Evolutionary conservation across 2,329 filamentous ascomycete species (phyloP).

Genomic region (Paracorniculantispora psalliotae): DNA sequence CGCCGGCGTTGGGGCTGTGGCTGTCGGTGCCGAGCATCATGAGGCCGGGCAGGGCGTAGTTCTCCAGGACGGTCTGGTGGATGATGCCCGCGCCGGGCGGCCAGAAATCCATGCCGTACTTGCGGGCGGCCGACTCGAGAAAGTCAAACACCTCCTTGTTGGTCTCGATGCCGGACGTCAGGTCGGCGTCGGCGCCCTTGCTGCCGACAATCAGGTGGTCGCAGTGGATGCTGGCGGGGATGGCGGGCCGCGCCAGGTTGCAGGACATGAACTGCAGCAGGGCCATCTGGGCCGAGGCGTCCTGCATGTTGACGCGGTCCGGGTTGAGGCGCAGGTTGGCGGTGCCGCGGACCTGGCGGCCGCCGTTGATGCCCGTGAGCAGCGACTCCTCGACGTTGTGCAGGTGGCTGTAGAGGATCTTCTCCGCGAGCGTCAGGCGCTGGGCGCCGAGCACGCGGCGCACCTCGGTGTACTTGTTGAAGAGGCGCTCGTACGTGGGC

Average conservation of each 20-base stretch:
- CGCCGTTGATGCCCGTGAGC: slow-evolving; percentile 76
- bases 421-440: slow-evolving; percentile 84
- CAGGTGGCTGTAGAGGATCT: slow-evolving; percentile 96
- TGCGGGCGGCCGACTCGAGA: slow-evolving; percentile 83
- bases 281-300: slow-evolving; percentile 97
- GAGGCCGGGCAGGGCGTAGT: slow-evolving; percentile 91
- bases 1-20: slow-evolving; percentile 96
- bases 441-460: slow-evolving; percentile 62
- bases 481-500: slow-evolving; percentile 78
- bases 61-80: slow-evolving; percentile 95
- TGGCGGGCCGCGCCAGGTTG: slow-evolving; percentile 79
- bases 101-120: slow-evolving; percentile 95
- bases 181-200: slow-evolving; percentile 79
- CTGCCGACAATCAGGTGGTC: slow-evolving; percentile 98
- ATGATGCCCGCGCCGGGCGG: slow-evolving; percentile 91
- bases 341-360: slow-evolving; percentile 74
- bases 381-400: slow-evolving; percentile 86
- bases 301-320: slow-evolving; percentile 97
- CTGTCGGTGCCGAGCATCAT: slow-evolving; percentile 99
- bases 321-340: slow-evolving; percentile 96
- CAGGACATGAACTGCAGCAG: slow-evolving; percentile 98
- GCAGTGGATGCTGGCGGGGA: slow-evolving; percentile 96
- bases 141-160: slow-evolving; percentile 99
- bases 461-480: slow-evolving; percentile 72
- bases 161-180: slow-evolving; percentile 77